A percentile compares a stretch with the other conserved stretches of the same genome.
Conservation (phyloP, 495 filamentous ascomycete genomes). For the Margaritispora aquatica region DNA sequence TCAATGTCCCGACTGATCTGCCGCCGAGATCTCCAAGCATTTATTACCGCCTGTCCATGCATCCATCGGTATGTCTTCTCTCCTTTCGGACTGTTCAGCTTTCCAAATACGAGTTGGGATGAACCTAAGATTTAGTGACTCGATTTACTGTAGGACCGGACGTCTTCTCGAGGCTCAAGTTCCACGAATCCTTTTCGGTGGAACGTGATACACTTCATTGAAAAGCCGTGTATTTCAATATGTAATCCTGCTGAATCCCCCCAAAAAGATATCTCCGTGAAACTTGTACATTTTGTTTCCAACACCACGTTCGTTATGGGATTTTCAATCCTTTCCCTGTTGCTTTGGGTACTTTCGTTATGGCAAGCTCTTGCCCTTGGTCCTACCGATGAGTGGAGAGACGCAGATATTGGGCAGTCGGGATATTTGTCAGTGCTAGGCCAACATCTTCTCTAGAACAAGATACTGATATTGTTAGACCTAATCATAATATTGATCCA, state of each 20-base stretch:
- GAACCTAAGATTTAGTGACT: too few species aligned
- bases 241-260: neutral
- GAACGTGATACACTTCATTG: neutral
- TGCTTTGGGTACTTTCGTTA: neutral
- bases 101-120: neutral
- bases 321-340: neutral
- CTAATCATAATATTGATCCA: slow-evolving; percentile 43
- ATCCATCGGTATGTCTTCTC: too few species aligned
- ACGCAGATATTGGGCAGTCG: slow-evolving; percentile 9
- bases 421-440: slow-evolving; percentile 14
- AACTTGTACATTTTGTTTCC: neutral
- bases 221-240: neutral
- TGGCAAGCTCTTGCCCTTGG: neutral
- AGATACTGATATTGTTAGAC: slow-evolving; percentile 13
- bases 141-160: neutral
- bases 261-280: neutral
- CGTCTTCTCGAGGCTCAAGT: too few species aligned
- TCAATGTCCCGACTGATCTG: too few species aligned
- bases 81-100: too few species aligned
- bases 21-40: too few species aligned
- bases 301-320: slow-evolving; percentile 10
- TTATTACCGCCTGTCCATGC: too few species aligned
- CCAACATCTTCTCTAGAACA: neutral
- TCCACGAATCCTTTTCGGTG: neutral
- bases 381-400: slow-evolving; percentile 9